These are phyloP conservation scores for Yarrowia sp. DNA, from an alignment of 805 yeast genomes.

Conservation along the genomic window DNA sequence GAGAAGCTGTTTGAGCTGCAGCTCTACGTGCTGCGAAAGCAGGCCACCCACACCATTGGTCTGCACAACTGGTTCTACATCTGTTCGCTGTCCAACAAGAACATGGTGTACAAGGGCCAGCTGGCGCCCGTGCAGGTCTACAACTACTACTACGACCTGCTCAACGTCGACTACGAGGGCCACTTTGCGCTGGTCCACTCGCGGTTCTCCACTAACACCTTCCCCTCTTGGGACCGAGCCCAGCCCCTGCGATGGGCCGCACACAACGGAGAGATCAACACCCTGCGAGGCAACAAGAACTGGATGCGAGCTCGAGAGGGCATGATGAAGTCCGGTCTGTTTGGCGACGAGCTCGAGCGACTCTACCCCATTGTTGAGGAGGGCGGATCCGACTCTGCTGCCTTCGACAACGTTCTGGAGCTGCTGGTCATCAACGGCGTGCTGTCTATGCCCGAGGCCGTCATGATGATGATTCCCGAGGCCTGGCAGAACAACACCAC, in stretches of 20 bases:
- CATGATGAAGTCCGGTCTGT: constrained; percentile 81
- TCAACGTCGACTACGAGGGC: constrained; percentile 86
- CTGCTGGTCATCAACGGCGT: constrained; percentile 88
- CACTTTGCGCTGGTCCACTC: constrained; percentile 97
- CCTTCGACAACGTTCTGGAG: constrained; percentile 93
- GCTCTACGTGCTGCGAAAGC: constrained; percentile 82
- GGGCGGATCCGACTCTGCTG: constrained; percentile 98
- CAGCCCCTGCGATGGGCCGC: constrained; percentile 98
- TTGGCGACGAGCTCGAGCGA: constrained; percentile 88
- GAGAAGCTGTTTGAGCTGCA: constrained; percentile 75
- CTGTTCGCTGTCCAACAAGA: constrained; percentile 82
- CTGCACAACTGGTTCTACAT: constrained; percentile 97
- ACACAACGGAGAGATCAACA: constrained; percentile 97
- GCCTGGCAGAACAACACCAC: constrained; percentile 88
- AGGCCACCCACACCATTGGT: constrained; percentile 86
- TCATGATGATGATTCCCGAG: constrained; percentile 95
- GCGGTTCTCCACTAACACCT: constrained; percentile 94
- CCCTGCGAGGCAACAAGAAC: constrained; percentile 94
- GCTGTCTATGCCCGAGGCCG: constrained; percentile 90
- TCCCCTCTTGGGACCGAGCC: constrained; percentile 99
- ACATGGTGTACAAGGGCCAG: constrained; percentile 97
- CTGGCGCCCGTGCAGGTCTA: constrained; percentile 95
- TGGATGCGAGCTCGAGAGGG: constrained; percentile 99
- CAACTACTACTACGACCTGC: constrained; percentile 88
- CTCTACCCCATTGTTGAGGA: constrained; percentile 95